Conservation (phyloP, 2,329 filamentous ascomycete species). For the Sporothrix brasiliensis region DNA sequence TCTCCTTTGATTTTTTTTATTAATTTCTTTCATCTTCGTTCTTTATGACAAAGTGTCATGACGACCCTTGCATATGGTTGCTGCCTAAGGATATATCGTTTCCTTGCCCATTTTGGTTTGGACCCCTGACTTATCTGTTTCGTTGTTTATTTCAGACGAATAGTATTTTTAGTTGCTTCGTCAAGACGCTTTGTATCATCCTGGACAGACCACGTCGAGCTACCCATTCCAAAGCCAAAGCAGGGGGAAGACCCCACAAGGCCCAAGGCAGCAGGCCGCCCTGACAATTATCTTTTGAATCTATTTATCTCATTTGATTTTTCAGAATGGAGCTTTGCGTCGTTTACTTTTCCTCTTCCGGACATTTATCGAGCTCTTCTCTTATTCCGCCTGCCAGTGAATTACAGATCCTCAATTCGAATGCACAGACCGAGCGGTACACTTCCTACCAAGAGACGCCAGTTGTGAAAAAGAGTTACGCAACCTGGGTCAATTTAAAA, state of each 20-base stretch:
- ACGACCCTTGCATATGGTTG: neutral
- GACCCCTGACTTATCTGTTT: neutral
- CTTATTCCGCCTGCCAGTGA: neutral
- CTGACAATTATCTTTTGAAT: neutral
- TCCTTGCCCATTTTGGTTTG: neutral
- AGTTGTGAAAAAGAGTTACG: neutral
- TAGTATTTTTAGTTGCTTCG: neutral
- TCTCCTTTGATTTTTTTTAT: neutral
- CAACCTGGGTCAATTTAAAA: neutral
- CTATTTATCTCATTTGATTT: neutral
- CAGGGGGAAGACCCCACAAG: constrained; percentile 19
- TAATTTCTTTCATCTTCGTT: neutral
- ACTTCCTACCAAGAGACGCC: neutral
- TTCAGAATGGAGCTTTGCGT: neutral
- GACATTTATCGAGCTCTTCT: neutral
- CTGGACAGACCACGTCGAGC: neutral
- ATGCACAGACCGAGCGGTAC: neutral
- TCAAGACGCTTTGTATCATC: neutral
- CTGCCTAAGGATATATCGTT: constrained; percentile 20
- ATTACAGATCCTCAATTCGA: neutral
- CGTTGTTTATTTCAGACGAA: neutral
- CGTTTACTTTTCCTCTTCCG: neutral
- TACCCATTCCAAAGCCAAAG: neutral
- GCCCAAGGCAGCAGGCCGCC: constrained; percentile 32
- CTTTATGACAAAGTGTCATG: neutral